A percentile compares a stretch with the other conserved stretches of the same genome.
These are phyloP conservation scores for Zygosaccharomyces bisporus DNA, from an alignment of 805 yeast species.

Conservation along the genomic window DNA sequence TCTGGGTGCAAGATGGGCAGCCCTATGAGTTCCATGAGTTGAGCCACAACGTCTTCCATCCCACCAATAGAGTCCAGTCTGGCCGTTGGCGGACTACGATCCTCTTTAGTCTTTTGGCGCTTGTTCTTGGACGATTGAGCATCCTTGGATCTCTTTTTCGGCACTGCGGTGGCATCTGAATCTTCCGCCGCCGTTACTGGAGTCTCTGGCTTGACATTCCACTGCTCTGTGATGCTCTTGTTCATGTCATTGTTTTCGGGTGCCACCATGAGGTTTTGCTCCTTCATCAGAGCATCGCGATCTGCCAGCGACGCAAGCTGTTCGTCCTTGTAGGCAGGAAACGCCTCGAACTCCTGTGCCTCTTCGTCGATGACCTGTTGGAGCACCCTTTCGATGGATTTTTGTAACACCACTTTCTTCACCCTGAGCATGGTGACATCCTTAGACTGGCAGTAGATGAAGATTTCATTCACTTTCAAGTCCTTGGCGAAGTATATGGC, in stretches of 20 bases:
- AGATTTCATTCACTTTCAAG: constrained; percentile 47
- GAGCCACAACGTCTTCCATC: constrained; percentile 76
- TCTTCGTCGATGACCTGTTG: constrained; percentile 57
- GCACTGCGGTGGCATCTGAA: constrained; percentile 17
- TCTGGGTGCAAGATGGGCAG: constrained; percentile 93
- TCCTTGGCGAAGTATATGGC: constrained; percentile 59
- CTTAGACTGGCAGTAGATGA: constrained; percentile 56
- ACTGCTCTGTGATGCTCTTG: constrained; percentile 66
- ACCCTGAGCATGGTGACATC: constrained; percentile 67
- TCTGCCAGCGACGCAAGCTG: constrained; percentile 32
- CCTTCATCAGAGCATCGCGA: constrained; percentile 23
- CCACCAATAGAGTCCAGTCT: constrained; percentile 83
- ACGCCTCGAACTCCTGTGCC: constrained; percentile 45
- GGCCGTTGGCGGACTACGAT: constrained; percentile 65
- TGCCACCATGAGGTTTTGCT: constrained; percentile 57
- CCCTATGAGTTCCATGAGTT: constrained; percentile 85
- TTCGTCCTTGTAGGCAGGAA: constrained; percentile 23
- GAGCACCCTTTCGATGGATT: constrained; percentile 59
- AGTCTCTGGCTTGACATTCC: constrained; percentile 45
- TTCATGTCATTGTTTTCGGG: constrained; percentile 67
- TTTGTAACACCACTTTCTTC: constrained; percentile 60
- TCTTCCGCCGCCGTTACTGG: constrained; percentile 11
- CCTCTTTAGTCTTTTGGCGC: constrained; percentile 45
- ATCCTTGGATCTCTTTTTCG: constrained; percentile 54
- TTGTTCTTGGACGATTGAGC: constrained; percentile 33